Evolutionary conservation across 2,329 filamentous ascomycete genomes (phyloP).

Genomic region (Pseudogymnoascus sp.): DNA sequence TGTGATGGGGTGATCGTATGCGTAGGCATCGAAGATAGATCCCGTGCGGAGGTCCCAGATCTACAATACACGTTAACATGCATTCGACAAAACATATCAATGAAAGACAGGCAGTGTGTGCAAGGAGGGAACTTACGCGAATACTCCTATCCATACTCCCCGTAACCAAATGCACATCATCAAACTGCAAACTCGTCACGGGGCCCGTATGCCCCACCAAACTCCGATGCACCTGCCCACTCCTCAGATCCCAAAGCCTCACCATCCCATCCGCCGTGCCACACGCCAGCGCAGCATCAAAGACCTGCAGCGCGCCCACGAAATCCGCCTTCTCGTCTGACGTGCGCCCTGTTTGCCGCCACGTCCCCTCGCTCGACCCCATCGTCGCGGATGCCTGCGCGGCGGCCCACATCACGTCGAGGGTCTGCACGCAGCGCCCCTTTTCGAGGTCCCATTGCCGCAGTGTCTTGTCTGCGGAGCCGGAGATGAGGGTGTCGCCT

Average conservation of each 20-base stretch:
- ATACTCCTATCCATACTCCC: slow-evolving; percentile 89
- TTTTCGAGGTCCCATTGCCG: slow-evolving; percentile 97
- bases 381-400: slow-evolving; percentile 74
- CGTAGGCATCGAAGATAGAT: slow-evolving; percentile 90
- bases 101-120: background rate
- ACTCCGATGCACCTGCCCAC: slow-evolving; percentile 93
- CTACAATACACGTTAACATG: slow-evolving; percentile 37
- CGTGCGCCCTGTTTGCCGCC: slow-evolving; percentile 62
- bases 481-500: slow-evolving; percentile 83
- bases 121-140: slow-evolving; percentile 54
- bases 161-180: slow-evolving; percentile 90
- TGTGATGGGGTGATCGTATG: slow-evolving; percentile 84
- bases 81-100: background rate
- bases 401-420: slow-evolving; percentile 96
- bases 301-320: slow-evolving; percentile 88
- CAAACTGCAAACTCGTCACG: slow-evolving; percentile 90
- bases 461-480: slow-evolving; percentile 93
- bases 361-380: slow-evolving; percentile 51
- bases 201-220: slow-evolving; percentile 92
- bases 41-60: slow-evolving; percentile 98
- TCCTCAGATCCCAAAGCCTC: slow-evolving; percentile 88
- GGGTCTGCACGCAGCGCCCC: slow-evolving; percentile 92
- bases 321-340: slow-evolving; percentile 71
- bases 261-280: slow-evolving; percentile 98
- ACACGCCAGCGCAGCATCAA: slow-evolving; percentile 89